Base-by-base conservation (phyloP, 208 protist genomes). In the Acanthamoeba royreba region DNA sequence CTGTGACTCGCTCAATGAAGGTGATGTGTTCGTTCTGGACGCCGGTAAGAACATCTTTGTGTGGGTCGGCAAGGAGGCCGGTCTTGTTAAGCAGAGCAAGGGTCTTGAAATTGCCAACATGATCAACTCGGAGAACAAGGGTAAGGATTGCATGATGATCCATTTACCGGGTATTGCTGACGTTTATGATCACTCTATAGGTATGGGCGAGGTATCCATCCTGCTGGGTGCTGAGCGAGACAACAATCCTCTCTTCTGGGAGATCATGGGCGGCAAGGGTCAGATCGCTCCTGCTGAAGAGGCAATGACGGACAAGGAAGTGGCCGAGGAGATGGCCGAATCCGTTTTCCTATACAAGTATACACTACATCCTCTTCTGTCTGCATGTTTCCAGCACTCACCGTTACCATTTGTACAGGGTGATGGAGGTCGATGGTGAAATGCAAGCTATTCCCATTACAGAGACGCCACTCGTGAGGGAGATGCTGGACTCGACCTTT, bases 11-110 rank as follows among this genome's bases (percentile, higher is more conserved):
- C 40, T 92, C 31, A 92, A 98, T 95, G 43, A 69, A 22, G 96
- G 96, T n/a, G 97, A 98, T 63, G 87, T 94, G 28, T 98, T 98
- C 74, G 81, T 98, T 45, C 94, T 98, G 35, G 97, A 97, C 77
- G 9, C 35, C 25, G 95, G 95, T 33, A 25, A 94, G 8, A 74
- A 33, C 7, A 66, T 97, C 25, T 96, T 94, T 63, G 72, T 94
- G 79, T 97, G 94, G 92, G 96, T 96, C 43, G 96, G 96, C 47
- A 45, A 33, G 3, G 91, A 96, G 35, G 63, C 88, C 22, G 25
- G 45, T 66, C 45, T 35, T 52, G 31, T 92, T 22, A 96, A 97
- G 69, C 52, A 81, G 47, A 63, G 9, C 85, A 97, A 97, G 93
- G 95, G 72, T 47, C 42, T 85, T 7, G 38, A 92, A 33, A 33